Base-by-base conservation (phyloP, 805 yeast genomes). In the Metschnikowia chrysomelidarum region DNA sequence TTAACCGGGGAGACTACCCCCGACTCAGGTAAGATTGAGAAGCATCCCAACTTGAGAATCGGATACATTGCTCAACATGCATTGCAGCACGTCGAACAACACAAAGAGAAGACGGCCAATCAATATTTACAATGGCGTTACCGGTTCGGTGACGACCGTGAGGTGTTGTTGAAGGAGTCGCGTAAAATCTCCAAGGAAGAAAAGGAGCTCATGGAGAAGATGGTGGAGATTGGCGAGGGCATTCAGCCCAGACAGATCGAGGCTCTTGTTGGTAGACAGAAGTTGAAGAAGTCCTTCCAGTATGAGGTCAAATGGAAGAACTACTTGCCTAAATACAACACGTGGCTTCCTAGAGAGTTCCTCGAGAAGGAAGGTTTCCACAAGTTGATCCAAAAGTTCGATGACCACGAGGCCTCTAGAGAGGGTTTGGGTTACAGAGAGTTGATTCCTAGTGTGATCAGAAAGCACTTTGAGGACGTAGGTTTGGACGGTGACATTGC, bases 51-150 rank as follows among this genome's bases (percentile, higher is more conserved):
- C 66, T 74, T 93, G 67, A 88, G 98, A 73, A 87, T 91, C 53
- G 98, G 98, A 41, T 91, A 91, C 70, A 93, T 91, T 71, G 98
- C 98, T 14, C 98, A 91, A 72, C 98, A 91, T 56, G 98, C 98
- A 22, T 77, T 91, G 59, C 96, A 88, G 65, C 98, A 91, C 57
- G 98, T 91, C 41, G 95, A 93, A 61, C 82, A 83, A 69, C 98
- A 91, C 68, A 87, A 89, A 67, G 98, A 91, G 63, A 88, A 88
- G 70, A 91, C 98, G 11, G 96, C 98, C 31, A 91, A 89, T 59
- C 98, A 91, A 71, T 91, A 91, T 63, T 73, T 91, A 60, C 98
- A 93, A 70, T 91, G 98, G 98, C 82, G 98, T 71, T 91, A 91
- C 64, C 80, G 87, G 62, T 86, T 89, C 53, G 98, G 98, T 61